phyloP scores from a whole-genome alignment of 768 basidiomycete species.

The Lactifluus pinguis region DNA sequence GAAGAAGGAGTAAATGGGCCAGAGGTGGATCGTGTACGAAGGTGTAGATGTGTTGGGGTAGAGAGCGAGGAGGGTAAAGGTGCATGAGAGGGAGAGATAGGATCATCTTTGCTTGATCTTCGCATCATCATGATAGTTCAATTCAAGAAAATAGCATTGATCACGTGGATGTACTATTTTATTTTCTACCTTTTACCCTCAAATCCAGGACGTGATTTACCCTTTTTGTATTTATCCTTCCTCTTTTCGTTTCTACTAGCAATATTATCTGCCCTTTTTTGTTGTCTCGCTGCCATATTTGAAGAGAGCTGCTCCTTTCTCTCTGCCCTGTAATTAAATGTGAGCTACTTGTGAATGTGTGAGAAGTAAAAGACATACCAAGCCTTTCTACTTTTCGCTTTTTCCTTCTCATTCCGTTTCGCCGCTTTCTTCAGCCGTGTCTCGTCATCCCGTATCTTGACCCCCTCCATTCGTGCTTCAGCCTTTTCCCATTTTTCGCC shows the following conservation, averaged over 20 bases:
- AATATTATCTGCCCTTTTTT: slow-evolving; percentile 88
- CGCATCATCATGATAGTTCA: slow-evolving; percentile 18
- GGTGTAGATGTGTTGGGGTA: slow-evolving; percentile 20
- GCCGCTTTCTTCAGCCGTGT: slow-evolving; percentile 80
- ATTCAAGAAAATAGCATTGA: too few species aligned
- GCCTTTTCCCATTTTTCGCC: slow-evolving; percentile 88
- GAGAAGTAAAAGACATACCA: slow-evolving; percentile 50
- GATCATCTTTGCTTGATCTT: slow-evolving; percentile 31
- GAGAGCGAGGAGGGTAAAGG: slow-evolving; percentile 26
- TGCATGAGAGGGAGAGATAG: slow-evolving; percentile 17
- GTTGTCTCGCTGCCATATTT: slow-evolving; percentile 76
- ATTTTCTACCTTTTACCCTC: slow-evolving; percentile 62
- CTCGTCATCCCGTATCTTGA: slow-evolving; percentile 88
- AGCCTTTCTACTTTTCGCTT: slow-evolving; percentile 69
- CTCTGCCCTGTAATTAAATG: slow-evolving; percentile 54
- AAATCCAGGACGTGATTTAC: slow-evolving; percentile 71
- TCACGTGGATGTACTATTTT: slow-evolving; percentile 14
- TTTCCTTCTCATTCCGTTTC: slow-evolving; percentile 89
- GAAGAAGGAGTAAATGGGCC: slow-evolving; percentile 39
- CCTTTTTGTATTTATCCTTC: slow-evolving; percentile 49
- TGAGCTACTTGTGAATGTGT: not conserved
- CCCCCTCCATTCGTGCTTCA: slow-evolving; percentile 76
- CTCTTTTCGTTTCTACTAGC: slow-evolving; percentile 73
- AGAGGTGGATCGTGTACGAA: slow-evolving; percentile 38
- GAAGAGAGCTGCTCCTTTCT: slow-evolving; percentile 70